Conservation (phyloP, 805 yeast species). For the Torulaspora gathmanii region DNA sequence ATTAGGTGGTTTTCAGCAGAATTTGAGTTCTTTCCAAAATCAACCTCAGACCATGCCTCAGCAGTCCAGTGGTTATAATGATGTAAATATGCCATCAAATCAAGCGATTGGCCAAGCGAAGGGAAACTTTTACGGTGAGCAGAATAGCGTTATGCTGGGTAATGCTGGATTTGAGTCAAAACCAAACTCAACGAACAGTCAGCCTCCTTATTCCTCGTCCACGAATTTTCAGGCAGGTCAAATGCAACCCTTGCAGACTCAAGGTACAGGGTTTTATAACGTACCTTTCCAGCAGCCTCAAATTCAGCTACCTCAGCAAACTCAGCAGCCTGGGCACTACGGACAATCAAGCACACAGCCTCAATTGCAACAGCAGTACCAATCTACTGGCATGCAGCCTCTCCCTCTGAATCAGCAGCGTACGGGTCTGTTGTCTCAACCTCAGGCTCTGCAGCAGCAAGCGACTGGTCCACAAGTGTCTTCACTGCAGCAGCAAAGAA, state of each 20-base stretch:
- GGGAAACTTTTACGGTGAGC: slow-evolving; percentile 6
- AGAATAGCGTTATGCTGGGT: slow-evolving; percentile 1
- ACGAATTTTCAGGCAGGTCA: slow-evolving; percentile 5
- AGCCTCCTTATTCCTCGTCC: background rate
- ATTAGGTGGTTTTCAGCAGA: slow-evolving; percentile 18
- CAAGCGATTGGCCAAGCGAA: slow-evolving; percentile 1
- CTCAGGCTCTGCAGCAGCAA: slow-evolving; percentile 10
- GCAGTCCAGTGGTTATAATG: slow-evolving; percentile 3
- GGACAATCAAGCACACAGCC: slow-evolving; percentile 21
- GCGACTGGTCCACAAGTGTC: slow-evolving; percentile 16
- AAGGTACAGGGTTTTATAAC: slow-evolving; percentile 15
- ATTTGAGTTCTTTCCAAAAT: slow-evolving; percentile 10
- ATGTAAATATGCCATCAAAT: background rate
- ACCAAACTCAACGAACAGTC: background rate
- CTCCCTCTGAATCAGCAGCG: slow-evolving; percentile 37
- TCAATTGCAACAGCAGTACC: slow-evolving; percentile 22
- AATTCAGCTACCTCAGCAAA: slow-evolving; percentile 19
- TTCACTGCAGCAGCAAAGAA: slow-evolving; percentile 18
- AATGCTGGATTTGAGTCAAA: slow-evolving; percentile 1
- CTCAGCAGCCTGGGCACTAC: slow-evolving; percentile 15
- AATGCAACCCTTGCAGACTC: slow-evolving; percentile 13
- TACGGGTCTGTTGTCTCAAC: slow-evolving; percentile 33
- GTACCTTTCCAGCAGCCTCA: slow-evolving; percentile 15
- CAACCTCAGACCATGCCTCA: slow-evolving; percentile 5
- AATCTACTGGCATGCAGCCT: slow-evolving; percentile 14